These are phyloP conservation scores for Leccinum holopus DNA, from an alignment of 1,284 basidiomycete genomes.

Conservation along the genomic window DNA sequence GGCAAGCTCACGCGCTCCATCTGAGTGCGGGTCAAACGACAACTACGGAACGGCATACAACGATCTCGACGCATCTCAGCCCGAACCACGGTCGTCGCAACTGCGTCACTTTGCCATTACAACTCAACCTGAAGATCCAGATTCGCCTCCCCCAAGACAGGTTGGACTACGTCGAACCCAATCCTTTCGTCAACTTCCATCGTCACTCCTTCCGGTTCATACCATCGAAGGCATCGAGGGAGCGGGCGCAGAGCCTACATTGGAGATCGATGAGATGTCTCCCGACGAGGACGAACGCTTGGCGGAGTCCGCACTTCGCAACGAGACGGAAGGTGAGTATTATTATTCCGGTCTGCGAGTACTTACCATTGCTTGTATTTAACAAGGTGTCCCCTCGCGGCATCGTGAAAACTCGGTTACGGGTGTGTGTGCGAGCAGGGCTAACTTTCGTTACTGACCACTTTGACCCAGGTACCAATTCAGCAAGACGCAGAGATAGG, in stretches of 20 bases:
- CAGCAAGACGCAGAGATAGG: background rate
- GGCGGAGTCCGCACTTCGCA: background rate
- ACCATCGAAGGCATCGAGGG: background rate
- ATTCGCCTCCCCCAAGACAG: background rate
- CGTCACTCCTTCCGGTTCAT: background rate
- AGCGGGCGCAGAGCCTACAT: background rate
- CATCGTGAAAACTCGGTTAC: background rate
- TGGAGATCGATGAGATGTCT: background rate
- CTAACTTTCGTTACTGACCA: background rate
- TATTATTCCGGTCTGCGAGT: background rate
- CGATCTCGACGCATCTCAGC: background rate
- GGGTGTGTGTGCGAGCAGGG: background rate
- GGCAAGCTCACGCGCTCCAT: background rate
- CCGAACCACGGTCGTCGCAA: background rate
- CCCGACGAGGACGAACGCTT: background rate
- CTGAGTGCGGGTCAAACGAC: background rate
- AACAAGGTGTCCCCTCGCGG: background rate
- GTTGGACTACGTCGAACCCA: background rate
- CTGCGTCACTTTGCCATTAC: background rate
- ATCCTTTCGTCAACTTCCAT: background rate
- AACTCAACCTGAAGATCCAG: background rate
- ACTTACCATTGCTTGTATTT: background rate
- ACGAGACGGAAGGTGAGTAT: background rate
- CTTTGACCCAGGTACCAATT: background rate
- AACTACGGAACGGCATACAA: background rate